A percentile compares a stretch with the other conserved stretches of the same genome.
These are phyloP conservation scores for Nannochloris sp. DNA, from an alignment of 139 green algal genomes.

Conservation along the genomic window DNA sequence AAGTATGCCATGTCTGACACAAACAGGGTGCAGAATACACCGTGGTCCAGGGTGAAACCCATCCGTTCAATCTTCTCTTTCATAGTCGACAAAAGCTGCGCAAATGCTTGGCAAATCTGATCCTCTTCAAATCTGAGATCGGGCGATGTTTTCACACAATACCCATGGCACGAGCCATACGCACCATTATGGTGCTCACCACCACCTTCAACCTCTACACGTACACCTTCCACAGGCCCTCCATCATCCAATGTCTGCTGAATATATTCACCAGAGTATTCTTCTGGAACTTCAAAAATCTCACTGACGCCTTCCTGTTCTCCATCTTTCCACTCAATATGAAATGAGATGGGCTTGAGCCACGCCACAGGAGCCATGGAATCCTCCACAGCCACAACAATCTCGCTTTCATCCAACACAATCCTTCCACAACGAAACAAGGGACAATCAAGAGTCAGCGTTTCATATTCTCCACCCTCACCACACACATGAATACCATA, in stretches of 20 bases:
- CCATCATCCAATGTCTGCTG: background rate
- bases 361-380: slow-evolving; percentile 41
- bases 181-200: background rate
- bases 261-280: background rate
- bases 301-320: no score
- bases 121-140: no score
- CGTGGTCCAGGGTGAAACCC: slow-evolving; percentile 20
- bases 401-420: slow-evolving; percentile 51
- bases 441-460: slow-evolving; percentile 80
- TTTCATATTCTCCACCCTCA: slow-evolving; percentile 98
- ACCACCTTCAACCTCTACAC: background rate
- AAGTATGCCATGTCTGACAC: slow-evolving; percentile 85
- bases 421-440: slow-evolving; percentile 67
- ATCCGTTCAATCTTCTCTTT: background rate
- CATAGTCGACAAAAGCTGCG: background rate
- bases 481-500: slow-evolving; percentile 89
- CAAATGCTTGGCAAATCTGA: background rate
- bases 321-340: slow-evolving; percentile 52
- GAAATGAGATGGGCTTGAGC: slow-evolving; percentile 56
- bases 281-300: background rate
- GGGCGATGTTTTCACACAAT: no score
- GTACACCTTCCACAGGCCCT: no score
- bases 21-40: slow-evolving; percentile 79
- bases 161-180: background rate
- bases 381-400: slow-evolving; percentile 31